Conservation (phyloP, 1,284 basidiomycete genomes). For the Pseudozyma pruni region DNA sequence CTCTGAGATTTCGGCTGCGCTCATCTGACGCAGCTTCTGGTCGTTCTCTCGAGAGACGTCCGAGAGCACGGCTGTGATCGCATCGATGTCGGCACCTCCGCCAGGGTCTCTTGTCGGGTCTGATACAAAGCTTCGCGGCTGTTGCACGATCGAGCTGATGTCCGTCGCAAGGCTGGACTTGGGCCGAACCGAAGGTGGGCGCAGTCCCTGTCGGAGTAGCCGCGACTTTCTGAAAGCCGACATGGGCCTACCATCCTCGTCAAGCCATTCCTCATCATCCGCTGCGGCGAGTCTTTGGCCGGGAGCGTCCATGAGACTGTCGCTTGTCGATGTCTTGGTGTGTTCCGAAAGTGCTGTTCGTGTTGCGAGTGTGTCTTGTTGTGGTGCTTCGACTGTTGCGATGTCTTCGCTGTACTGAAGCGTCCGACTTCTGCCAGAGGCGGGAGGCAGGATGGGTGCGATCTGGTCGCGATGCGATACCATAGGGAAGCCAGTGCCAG, state of each 20-base stretch:
- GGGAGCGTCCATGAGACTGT: not conserved
- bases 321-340: not conserved
- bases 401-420: slow-evolving; percentile 34
- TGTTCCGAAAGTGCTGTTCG: slow-evolving; percentile 7
- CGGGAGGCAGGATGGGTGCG: slow-evolving; percentile 27
- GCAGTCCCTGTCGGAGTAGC: slow-evolving; percentile 39
- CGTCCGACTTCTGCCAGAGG: slow-evolving; percentile 1
- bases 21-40: slow-evolving; percentile 56
- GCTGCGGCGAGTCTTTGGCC: not conserved
- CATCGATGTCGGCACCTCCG: slow-evolving; percentile 57
- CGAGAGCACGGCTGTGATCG: slow-evolving; percentile 45
- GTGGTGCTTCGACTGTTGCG: slow-evolving; percentile 25
- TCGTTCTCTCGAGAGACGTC: slow-evolving; percentile 56
- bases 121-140: slow-evolving; percentile 10
- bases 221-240: slow-evolving; percentile 62
- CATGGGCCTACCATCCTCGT: slow-evolving; percentile 55
- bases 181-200: slow-evolving; percentile 29
- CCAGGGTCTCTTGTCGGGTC: slow-evolving; percentile 59
- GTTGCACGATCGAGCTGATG: not conserved
- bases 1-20: slow-evolving; percentile 46
- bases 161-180: not conserved
- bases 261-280: slow-evolving; percentile 51
- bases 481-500: slow-evolving; percentile 42
- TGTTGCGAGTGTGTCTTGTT: slow-evolving; percentile 21
- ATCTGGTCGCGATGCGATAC: slow-evolving; percentile 36